Conservation (phyloP, 139 green algal species). For the Coccomyxa sp. region DNA sequence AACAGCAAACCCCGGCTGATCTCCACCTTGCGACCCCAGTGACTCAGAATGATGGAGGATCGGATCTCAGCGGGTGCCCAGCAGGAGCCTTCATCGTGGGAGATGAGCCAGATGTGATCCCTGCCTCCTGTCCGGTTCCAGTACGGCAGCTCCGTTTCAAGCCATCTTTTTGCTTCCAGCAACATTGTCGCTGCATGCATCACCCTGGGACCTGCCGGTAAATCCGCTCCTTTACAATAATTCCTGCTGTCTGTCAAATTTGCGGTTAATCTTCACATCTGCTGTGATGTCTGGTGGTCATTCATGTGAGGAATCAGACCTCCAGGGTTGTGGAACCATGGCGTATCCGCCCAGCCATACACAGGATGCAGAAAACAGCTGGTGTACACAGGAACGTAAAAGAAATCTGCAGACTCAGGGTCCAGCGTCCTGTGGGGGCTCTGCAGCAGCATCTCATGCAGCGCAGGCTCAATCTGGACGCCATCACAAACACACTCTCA, state of each 20-base stretch:
- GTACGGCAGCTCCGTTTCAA: slow-evolving; percentile 34
- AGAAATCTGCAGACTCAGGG: slow-evolving; percentile 55
- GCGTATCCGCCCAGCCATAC: too few relatives aligned
- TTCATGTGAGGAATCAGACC: too few relatives aligned
- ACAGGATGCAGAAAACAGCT: slow-evolving; percentile 14
- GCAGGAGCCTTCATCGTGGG: slow-evolving; percentile 53
- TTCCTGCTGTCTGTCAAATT: too few relatives aligned
- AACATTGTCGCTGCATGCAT: too few relatives aligned
- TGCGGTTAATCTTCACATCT: too few relatives aligned
- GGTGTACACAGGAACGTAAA: slow-evolving; percentile 48
- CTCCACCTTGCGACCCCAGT: slow-evolving; percentile 36
- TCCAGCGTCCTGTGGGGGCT: slow-evolving; percentile 38
- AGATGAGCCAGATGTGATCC: slow-evolving; percentile 57
- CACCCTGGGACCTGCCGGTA: too few relatives aligned
- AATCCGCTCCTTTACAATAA: too few relatives aligned
- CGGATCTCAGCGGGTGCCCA: slow-evolving; percentile 31
- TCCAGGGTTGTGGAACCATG: too few relatives aligned
- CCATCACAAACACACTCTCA: too few relatives aligned
- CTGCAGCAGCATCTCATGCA: slow-evolving; percentile 60
- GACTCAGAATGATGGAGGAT: slow-evolving; percentile 33
- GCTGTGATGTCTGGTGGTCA: too few relatives aligned
- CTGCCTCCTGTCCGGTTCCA: slow-evolving; percentile 50
- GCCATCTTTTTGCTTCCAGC: slow-evolving; percentile 19
- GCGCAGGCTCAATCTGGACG: slow-evolving; percentile 29
- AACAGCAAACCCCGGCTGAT: too few relatives aligned